Percentiles rank a stretch among this genome's conserved stretches.
Evolutionary conservation across 257 asterid species (phyloP).

Genomic region (Gentiana macrophylla): DNA sequence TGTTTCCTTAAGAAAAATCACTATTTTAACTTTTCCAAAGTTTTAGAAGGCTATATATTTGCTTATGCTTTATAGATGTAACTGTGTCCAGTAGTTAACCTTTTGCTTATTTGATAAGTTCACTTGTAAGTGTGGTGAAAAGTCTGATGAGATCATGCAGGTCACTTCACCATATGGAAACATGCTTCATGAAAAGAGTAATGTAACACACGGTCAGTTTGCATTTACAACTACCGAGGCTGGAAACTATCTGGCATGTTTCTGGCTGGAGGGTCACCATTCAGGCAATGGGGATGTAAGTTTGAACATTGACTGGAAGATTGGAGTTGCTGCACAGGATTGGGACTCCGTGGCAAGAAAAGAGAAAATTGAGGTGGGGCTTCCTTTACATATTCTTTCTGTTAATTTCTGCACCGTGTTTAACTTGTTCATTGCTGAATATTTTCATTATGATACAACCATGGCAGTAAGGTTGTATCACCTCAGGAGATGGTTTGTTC

Average conservation of each 20-base stretch:
- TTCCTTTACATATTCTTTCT: neutral
- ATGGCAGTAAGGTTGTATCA: neutral
- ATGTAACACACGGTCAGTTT: constrained; percentile 74
- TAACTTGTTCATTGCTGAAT: neutral
- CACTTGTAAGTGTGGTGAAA: neutral
- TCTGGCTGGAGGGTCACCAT: constrained; percentile 48
- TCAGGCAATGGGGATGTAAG: constrained; percentile 44
- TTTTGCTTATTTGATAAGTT: too few species aligned
- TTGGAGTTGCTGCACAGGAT: constrained; percentile 84
- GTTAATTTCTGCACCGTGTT: neutral
- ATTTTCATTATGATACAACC: too few species aligned
- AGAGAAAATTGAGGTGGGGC: constrained; percentile 72
- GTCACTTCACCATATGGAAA: constrained; percentile 84
- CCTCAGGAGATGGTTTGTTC: too few species aligned
- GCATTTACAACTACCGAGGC: constrained; percentile 73
- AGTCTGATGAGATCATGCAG: constrained; percentile 18
- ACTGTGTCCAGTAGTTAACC: too few species aligned
- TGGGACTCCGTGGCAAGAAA: constrained; percentile 91
- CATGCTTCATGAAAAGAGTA: constrained; percentile 51
- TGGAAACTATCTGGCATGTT: constrained; percentile 81
- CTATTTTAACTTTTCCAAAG: neutral
- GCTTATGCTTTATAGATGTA: neutral
- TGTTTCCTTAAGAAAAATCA: neutral
- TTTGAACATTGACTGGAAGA: constrained; percentile 78
- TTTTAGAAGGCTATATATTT: neutral